Evolutionary conservation across 1,284 basidiomycete genomes (phyloP).

Genomic region (Neolentinus lepideus): DNA sequence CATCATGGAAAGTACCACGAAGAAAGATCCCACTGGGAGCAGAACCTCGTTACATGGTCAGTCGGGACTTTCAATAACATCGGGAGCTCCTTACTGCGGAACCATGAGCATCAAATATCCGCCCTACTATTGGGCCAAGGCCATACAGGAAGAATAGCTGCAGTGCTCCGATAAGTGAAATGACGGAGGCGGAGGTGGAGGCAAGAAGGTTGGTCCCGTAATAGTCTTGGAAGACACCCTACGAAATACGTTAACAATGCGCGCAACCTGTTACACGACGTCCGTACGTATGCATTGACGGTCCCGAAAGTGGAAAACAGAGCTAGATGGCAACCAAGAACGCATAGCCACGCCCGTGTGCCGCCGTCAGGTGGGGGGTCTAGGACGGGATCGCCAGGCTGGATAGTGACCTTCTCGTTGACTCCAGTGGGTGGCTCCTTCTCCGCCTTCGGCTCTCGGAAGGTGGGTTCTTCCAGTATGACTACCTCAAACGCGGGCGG

Average conservation of each 20-base stretch:
- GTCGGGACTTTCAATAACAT: not conserved
- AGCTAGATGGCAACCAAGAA: slow-evolving; percentile 26
- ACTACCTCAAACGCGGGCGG: not conserved
- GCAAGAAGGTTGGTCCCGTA: slow-evolving; percentile 33
- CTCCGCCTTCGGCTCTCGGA: not conserved
- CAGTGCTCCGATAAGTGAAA: slow-evolving; percentile 41
- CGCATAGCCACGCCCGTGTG: slow-evolving; percentile 25
- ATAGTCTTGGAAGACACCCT: slow-evolving; percentile 36
- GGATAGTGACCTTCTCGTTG: not conserved
- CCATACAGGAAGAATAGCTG: slow-evolving; percentile 36
- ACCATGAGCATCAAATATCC: slow-evolving; percentile 30
- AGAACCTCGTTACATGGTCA: slow-evolving; percentile 16
- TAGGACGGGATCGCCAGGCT: not conserved
- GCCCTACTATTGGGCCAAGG: slow-evolving; percentile 23
- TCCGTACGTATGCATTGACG: slow-evolving; percentile 28
- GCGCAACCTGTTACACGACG: not conserved
- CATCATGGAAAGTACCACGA: slow-evolving; percentile 28
- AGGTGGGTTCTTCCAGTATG: not conserved
- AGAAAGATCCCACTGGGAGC: slow-evolving; percentile 22
- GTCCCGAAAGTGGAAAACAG: slow-evolving; percentile 31
- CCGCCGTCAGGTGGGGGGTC: slow-evolving; percentile 20
- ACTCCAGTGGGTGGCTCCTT: not conserved
- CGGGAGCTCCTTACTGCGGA: slow-evolving; percentile 9
- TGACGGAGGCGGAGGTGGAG: slow-evolving; percentile 25
- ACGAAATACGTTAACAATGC: not conserved